These are phyloP conservation scores for Furcasterigmium sp. DNA, from an alignment of 2,329 filamentous ascomycete genomes.

Conservation along the genomic window DNA sequence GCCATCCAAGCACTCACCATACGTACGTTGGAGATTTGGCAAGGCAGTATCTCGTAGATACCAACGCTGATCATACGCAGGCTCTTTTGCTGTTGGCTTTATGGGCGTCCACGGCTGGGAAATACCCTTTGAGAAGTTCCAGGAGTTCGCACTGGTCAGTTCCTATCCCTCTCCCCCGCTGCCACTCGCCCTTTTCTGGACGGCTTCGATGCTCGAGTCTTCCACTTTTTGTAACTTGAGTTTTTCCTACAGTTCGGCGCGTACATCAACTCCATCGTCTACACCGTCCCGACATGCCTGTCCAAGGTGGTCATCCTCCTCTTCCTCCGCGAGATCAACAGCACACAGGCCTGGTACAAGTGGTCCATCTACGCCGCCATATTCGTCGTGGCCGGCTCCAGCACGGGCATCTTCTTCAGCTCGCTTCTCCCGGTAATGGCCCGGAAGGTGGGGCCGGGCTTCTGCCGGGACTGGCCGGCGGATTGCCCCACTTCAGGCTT, in stretches of 20 bases:
- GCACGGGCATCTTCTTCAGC: slow-evolving; percentile 19
- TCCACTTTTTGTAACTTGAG: neutral
- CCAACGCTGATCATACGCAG: neutral
- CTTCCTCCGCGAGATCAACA: slow-evolving; percentile 10
- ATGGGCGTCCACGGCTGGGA: slow-evolving; percentile 10
- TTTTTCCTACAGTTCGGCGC: neutral
- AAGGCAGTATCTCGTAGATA: neutral
- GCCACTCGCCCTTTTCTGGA: too few species aligned
- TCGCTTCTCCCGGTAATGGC: slow-evolving; percentile 25
- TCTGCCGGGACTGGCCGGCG: too few species aligned
- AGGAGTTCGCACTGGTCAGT: slow-evolving; percentile 6
- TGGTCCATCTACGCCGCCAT: slow-evolving; percentile 9
- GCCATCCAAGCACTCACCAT: slow-evolving; percentile 8
- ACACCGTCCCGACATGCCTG: slow-evolving; percentile 10
- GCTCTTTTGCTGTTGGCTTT: neutral
- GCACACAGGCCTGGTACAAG: slow-evolving; percentile 5
- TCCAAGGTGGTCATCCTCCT: slow-evolving; percentile 13
- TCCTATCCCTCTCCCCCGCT: too few species aligned
- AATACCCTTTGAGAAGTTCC: slow-evolving; percentile 7
- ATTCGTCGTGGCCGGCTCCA: slow-evolving; percentile 8
- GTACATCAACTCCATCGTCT: slow-evolving; percentile 12
- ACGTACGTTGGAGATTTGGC: neutral
- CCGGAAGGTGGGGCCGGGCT: too few species aligned
- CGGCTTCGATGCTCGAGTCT: neutral
- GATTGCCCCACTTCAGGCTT: too few species aligned